Percentiles rank a stretch among this genome's conserved stretches.
Conservation (phyloP, 306 rosid species). For the Cucumis melo region DNA sequence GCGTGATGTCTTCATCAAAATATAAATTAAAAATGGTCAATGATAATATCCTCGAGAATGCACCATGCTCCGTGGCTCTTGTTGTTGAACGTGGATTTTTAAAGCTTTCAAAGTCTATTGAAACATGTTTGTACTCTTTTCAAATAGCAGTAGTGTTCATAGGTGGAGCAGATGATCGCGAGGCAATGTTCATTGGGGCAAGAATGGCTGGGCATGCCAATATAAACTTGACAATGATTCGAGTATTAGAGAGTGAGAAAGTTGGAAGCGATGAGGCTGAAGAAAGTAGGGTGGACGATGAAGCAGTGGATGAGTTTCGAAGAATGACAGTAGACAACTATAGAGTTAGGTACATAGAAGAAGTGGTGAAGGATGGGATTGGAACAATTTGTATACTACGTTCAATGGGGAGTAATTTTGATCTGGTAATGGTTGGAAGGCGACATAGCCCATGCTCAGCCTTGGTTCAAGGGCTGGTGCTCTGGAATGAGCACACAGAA, state of each 20-base stretch:
- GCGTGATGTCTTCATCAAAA: background rate
- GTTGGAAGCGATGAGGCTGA: background rate
- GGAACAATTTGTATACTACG: conserved; percentile 18
- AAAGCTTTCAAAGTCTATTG: background rate
- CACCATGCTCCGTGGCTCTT: conserved; percentile 25
- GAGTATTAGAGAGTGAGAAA: conserved; percentile 1
- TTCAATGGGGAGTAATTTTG: conserved; percentile 12
- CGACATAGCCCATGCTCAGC: background rate
- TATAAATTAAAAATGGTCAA: conserved; percentile 4
- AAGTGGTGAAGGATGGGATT: conserved; percentile 13
- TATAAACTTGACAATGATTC: conserved; percentile 13
- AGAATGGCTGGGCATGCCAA: conserved; percentile 21
- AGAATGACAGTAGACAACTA: background rate
- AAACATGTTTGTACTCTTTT: background rate
- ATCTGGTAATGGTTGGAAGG: conserved; percentile 25
- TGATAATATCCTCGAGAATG: conserved; percentile 11
- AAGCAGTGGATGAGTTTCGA: conserved; percentile 11
- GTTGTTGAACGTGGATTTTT: conserved; percentile 17
- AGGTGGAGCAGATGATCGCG: conserved; percentile 28
- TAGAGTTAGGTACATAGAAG: conserved; percentile 17
- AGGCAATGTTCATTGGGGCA: conserved; percentile 19
- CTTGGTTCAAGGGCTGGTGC: conserved; percentile 10
- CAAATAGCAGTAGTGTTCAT: conserved; percentile 21
- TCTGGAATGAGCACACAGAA: conserved; percentile 7
- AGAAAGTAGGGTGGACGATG: conserved; percentile 11